A percentile compares a stretch with the other conserved stretches of the same genome.
phyloP scores from a whole-genome alignment of 2,329 filamentous ascomycete genomes.

The Arthrobotrys sinensis region DNA sequence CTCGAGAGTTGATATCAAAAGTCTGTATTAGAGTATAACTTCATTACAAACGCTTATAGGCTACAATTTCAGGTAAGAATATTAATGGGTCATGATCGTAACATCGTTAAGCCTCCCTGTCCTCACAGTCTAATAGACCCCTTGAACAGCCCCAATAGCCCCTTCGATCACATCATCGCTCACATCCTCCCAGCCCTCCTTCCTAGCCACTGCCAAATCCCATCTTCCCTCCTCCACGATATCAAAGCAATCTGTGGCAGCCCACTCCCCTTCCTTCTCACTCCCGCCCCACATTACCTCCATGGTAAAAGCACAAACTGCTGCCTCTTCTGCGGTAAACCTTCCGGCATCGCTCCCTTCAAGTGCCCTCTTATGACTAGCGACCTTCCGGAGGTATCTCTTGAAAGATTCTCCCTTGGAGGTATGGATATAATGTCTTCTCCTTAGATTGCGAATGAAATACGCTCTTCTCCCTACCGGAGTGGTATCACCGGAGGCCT shows the following conservation, averaged over 20 bases:
- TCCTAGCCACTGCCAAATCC: background rate
- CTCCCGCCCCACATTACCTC: conserved; percentile 46
- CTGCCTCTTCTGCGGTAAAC: conserved; percentile 30
- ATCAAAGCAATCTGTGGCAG: conserved; percentile 41
- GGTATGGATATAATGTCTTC: conserved; percentile 22
- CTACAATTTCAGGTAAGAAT: background rate
- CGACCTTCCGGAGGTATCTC: conserved; percentile 21
- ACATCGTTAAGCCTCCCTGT: background rate
- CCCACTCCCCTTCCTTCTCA: conserved; percentile 34
- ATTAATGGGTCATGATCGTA: background rate
- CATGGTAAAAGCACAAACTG: conserved; percentile 37
- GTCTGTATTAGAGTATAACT: no score
- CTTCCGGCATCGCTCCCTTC: conserved; percentile 8
- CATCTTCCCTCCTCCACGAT: conserved; percentile 37
- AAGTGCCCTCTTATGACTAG: background rate
- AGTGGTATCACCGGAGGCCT: background rate
- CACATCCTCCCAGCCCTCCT: conserved; percentile 43
- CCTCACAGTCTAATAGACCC: background rate
- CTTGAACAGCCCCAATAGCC: conserved; percentile 10
- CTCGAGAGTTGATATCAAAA: no score
- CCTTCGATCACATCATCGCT: conserved; percentile 26
- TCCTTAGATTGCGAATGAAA: conserved; percentile 38
- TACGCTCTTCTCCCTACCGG: background rate
- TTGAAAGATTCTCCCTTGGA: conserved; percentile 17
- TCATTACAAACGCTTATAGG: no score